Base-by-base conservation (phyloP, 2,329 filamentous ascomycete species). In the Emericellopsis atlantica region DNA sequence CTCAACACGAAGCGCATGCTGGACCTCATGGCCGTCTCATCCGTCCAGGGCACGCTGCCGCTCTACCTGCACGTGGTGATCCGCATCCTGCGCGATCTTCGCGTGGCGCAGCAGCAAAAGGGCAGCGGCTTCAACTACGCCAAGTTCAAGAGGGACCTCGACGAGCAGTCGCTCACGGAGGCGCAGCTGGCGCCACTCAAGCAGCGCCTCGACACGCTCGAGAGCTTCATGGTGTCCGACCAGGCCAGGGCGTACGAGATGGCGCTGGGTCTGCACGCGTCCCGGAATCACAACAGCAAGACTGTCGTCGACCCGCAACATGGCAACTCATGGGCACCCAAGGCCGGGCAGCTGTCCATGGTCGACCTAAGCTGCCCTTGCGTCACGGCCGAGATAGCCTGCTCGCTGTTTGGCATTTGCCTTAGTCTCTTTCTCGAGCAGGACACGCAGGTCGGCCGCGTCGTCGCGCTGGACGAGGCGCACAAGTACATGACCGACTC, bases 291-390 rank as follows among this genome's bases (percentile, higher is more conserved):
- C 24, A 40, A 23, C 8, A 42, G 6, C 6, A 9, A 3, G 26
- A 26, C 24, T 10, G 26, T 29, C 26, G 26, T 29, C 9, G 26
- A 29, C 26, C 26, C 26, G 26, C 26, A 29, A 6, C 26, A 29
- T 6, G 26, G 26, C 26, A 48, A 44, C n/a, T 14, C 41, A 15
- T 54, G 51, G 48, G 33, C 36, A 5, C 45, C 48, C 14, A 46
- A 44, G 46, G 51, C 53, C 6, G 55, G 59, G 4, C 55, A 57
- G 29, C 51, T 66, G 7, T 66, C 60, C 5, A 59, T 66, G 16
- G 51, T 88, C 6, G 84, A 92, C 49, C 61, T 92, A 0, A 84
- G 76, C 0, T 85, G 82, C 52, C 79, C 82, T 0, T 86, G 81
- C 47, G 64, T 88, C 5, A 79, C 79, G 0, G 56, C 75, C 0